A percentile compares a stretch with the other conserved stretches of the same genome.
These are phyloP conservation scores for Larix sibirica DNA, from an alignment of 83 land plant genomes.

Conservation along the genomic window DNA sequence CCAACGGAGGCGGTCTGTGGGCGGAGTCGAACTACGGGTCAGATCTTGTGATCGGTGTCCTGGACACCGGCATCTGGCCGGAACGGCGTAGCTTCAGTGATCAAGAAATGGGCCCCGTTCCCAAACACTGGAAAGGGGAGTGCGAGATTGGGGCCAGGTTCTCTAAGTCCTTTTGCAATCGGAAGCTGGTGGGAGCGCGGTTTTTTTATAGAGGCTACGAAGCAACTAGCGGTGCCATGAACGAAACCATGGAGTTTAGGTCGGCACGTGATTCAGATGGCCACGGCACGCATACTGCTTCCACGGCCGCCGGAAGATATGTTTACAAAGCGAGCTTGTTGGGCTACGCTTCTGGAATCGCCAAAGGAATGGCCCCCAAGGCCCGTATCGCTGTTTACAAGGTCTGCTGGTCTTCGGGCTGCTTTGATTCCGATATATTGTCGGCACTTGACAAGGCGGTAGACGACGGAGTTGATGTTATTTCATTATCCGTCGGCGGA, in stretches of 20 bases:
- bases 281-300: constrained; percentile 82
- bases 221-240: constrained; percentile 33
- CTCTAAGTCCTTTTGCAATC: constrained; percentile 35
- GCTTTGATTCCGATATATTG: constrained; percentile 77
- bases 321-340: constrained; percentile 47
- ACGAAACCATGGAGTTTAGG: constrained; percentile 32
- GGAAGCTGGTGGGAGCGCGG: constrained; percentile 67
- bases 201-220: constrained; percentile 61
- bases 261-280: constrained; percentile 80
- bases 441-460: constrained; percentile 79
- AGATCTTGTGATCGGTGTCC: neutral
- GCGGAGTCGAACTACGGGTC: constrained; percentile 12
- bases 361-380: constrained; percentile 79
- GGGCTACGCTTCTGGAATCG: constrained; percentile 72
- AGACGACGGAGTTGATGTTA: constrained; percentile 79
- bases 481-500: constrained; percentile 81
- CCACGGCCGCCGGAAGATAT: constrained; percentile 69
- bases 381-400: constrained; percentile 77
- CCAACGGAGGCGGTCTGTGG: neutral
- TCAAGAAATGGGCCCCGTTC: constrained; percentile 56
- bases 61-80: constrained; percentile 22
- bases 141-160: constrained; percentile 58
- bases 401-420: constrained; percentile 87
- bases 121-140: constrained; percentile 55
- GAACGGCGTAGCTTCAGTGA: constrained; percentile 21